Evolutionary conservation across 148 eudicot species (phyloP).

Genomic region (Polygonum maritimum): DNA sequence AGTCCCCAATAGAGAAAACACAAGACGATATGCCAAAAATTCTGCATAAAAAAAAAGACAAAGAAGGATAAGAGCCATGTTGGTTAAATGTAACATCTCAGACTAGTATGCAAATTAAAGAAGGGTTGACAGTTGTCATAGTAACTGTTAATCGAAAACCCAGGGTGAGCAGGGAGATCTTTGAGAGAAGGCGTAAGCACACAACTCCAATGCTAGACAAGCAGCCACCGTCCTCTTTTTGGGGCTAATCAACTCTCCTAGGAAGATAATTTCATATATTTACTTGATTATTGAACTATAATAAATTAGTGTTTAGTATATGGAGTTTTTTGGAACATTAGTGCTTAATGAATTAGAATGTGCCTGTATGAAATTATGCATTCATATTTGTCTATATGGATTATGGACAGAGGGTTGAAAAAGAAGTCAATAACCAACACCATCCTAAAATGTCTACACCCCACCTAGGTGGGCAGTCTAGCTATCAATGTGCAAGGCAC

Average conservation of each 20-base stretch:
- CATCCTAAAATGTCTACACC: neutral
- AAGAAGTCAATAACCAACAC: neutral
- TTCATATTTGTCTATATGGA: neutral
- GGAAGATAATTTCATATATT: too few species aligned
- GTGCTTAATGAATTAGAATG: too few species aligned
- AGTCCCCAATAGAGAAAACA: constrained; percentile 59
- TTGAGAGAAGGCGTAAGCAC: too few species aligned
- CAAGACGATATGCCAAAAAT: constrained; percentile 46
- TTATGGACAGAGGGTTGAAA: neutral
- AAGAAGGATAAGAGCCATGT: neutral
- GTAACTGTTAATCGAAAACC: neutral
- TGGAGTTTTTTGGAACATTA: too few species aligned
- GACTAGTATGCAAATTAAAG: neutral
- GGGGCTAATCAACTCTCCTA: too few species aligned
- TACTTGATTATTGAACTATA: too few species aligned
- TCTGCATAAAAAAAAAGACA: constrained; percentile 29
- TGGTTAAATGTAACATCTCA: neutral
- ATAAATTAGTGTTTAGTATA: too few species aligned
- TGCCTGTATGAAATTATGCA: neutral
- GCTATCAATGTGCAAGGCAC: neutral
- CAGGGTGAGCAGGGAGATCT: neutral
- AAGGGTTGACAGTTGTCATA: neutral
- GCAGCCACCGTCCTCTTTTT: too few species aligned
- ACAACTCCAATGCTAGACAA: too few species aligned
- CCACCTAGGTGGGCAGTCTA: too few species aligned